Evolutionary conservation across 176 grass and related monocot species (phyloP), one percentile per base, ranked within the genome.

Genomic region (Pharus latifolius): DNA sequence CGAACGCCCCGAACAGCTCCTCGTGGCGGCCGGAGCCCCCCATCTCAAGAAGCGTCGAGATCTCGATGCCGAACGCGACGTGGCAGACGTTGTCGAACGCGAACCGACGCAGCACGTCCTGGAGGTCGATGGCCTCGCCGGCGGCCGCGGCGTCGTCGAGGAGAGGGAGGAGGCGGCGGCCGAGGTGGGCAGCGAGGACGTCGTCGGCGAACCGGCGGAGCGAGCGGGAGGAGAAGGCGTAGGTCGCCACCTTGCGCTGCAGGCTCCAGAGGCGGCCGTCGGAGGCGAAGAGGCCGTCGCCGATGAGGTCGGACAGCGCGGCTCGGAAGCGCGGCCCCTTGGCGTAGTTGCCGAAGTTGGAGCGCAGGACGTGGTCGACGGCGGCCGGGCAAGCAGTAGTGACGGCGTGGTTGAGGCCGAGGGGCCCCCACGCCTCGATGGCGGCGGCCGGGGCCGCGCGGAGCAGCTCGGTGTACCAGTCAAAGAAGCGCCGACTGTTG

Each of bases 401-500:
- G 5, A 94, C 70, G 61, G 82, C 83, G 27, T 71, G 82, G 30
- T 60, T 54, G 55, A 60, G 14, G 65, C 65, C 76, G 49, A 86
- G 26, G 3, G 71, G 28, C 1, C 49, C 66, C 46, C 74, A 47
- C n/a, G 84, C 80, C 79, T 94, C 79, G 63, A 94, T 78, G 59
- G 91, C 68, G 61, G 18, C 51, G 2, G 72, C 49, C 3, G 91
- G 86, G 43, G 86, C 41, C 28, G 41, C 49, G 29, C 60, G 63
- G 55, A 94, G 60, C 54, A 67, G 62, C 48, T 82, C 77, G 22
- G 86, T 6, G 68, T 66, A 84, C 91, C 91, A 94, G 91, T 94
- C 91, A 52, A 94, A 81, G 55, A 94, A 89, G 45, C 83, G 80
- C 27, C 60, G 60, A 13, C 76, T 79, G 72, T 90, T 94, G 67